Evolutionary conservation across 2,329 filamentous ascomycete genomes (phyloP).

Genomic region (Fusarium lyarnte): DNA sequence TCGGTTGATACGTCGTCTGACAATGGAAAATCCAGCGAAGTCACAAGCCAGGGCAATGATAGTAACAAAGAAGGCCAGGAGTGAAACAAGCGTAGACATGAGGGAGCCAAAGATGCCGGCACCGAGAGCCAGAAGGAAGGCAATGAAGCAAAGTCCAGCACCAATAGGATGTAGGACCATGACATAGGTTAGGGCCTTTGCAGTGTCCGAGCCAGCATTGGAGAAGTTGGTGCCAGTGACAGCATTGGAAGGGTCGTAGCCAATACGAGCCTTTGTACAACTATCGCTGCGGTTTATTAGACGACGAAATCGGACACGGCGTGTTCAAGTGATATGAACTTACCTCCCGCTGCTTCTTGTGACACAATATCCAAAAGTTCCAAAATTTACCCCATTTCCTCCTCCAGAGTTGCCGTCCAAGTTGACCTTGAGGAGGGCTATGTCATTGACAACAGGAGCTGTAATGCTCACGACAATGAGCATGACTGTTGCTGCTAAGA

Average conservation of each 20-base stretch:
- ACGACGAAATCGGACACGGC: background rate
- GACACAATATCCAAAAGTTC: slow-evolving; percentile 69
- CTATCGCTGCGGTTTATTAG: slow-evolving; percentile 48
- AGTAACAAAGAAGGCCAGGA: slow-evolving; percentile 62
- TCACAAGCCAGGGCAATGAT: slow-evolving; percentile 63
- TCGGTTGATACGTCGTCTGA: slow-evolving; percentile 64
- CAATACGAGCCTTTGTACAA: slow-evolving; percentile 61
- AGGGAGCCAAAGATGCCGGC: slow-evolving; percentile 63
- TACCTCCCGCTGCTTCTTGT: slow-evolving; percentile 41
- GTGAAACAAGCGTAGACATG: slow-evolving; percentile 59
- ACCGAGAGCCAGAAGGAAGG: slow-evolving; percentile 64
- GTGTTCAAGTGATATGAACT: background rate
- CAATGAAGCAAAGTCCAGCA: slow-evolving; percentile 66
- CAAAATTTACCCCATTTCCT: slow-evolving; percentile 60
- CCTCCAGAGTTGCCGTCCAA: slow-evolving; percentile 51
- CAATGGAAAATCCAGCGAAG: slow-evolving; percentile 65
- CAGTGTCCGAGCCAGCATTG: slow-evolving; percentile 54
- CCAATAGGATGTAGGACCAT: slow-evolving; percentile 72
- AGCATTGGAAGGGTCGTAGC: slow-evolving; percentile 64
- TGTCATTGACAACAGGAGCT: slow-evolving; percentile 65
- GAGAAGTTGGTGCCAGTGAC: slow-evolving; percentile 55
- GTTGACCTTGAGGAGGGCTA: slow-evolving; percentile 63
- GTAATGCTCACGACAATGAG: slow-evolving; percentile 68
- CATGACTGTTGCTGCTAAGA: slow-evolving; percentile 64
- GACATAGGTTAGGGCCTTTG: slow-evolving; percentile 62